Conservation (phyloP, 1,284 basidiomycete genomes). For the Leccinum brunneo-olivaceum region DNA sequence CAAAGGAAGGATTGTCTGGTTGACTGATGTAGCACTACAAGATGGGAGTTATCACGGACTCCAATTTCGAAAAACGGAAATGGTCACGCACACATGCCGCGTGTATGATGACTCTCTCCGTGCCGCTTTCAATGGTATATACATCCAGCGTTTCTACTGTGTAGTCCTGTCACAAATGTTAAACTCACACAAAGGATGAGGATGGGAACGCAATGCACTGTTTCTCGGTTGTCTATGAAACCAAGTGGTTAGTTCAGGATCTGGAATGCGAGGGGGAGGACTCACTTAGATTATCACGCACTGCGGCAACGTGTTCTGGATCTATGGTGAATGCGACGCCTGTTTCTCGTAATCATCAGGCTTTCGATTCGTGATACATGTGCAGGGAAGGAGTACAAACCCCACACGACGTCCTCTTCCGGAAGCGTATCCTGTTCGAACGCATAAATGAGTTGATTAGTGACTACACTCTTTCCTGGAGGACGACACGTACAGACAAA, state of each 20-base stretch:
- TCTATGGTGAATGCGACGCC: slow-evolving; percentile 82
- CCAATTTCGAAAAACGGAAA: neutral
- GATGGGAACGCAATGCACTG: slow-evolving; percentile 37
- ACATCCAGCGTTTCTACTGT: slow-evolving; percentile 44
- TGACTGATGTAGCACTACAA: slow-evolving; percentile 53
- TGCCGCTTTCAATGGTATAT: slow-evolving; percentile 38
- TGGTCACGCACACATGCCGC: slow-evolving; percentile 25
- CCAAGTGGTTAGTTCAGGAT: neutral
- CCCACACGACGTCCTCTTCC: slow-evolving; percentile 78
- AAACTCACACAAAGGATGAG: no score
- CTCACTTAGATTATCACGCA: slow-evolving; percentile 67
- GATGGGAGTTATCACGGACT: neutral
- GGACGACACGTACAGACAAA: slow-evolving; percentile 38
- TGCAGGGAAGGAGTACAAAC: slow-evolving; percentile 32
- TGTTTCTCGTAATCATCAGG: slow-evolving; percentile 22
- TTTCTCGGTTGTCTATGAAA: slow-evolving; percentile 65
- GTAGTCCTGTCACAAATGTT: slow-evolving; percentile 38
- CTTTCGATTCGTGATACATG: neutral
- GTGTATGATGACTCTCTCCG: slow-evolving; percentile 38
- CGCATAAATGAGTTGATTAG: neutral
- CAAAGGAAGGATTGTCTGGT: slow-evolving; percentile 56
- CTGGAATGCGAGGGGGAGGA: neutral
- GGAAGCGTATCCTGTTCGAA: slow-evolving; percentile 57
- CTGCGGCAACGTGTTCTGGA: slow-evolving; percentile 63
- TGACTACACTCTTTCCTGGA: neutral